Base-by-base conservation (phyloP, 305 asterid species). In the Solanum hybrid region DNA sequence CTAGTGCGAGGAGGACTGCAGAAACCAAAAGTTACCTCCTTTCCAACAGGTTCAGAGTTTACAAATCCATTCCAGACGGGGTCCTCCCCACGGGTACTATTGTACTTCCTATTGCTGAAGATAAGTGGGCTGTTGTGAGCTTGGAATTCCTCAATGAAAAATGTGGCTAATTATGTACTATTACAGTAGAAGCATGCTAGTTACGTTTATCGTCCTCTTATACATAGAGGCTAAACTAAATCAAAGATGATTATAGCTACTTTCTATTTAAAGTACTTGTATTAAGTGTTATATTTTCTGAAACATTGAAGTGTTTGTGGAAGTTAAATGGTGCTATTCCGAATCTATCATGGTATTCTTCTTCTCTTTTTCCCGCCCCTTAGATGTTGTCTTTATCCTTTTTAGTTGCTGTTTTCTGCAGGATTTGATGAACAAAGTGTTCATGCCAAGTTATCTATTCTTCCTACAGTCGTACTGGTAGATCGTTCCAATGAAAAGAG, bases 31-130 rank as follows among this genome's bases (percentile, higher is more conserved):
- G 91, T 66, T 93, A 92, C 89, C 90, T 94, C 78, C 91, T 93
- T 0, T 76, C 93, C 29, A 88, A 90, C 87, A 90, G 93, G 89
- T 82, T 93, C 12, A 90, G 89, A 87, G 93, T 94, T 78, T 93
- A 91, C 88, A 94, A 91, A 10, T 80, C 42, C 92, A 89, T 93
- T 90, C 96, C 94, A 29, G 91, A 92, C 36, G 36, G 78, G 90
- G 92, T 77, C 24, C 76, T 92, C 66, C 91, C 94, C 1, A 32
- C 78, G 86, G 95, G 93, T 12, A 90, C 89, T 89, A 88, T 92
- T 72, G 88, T 92, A 85, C 93, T 92, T 29, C 96, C 96, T 6
- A 90, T 94, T 87, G 86, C 88, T 22, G 93, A 93, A 42, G 91
- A 88, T 42, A 90, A 88, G 90, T 94, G 95, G 95, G 92, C 89